Evolutionary conservation across 2,329 filamentous ascomycete species (phyloP), one percentile per base, ranked within the genome.

Genomic region (Xylariales sp.): DNA sequence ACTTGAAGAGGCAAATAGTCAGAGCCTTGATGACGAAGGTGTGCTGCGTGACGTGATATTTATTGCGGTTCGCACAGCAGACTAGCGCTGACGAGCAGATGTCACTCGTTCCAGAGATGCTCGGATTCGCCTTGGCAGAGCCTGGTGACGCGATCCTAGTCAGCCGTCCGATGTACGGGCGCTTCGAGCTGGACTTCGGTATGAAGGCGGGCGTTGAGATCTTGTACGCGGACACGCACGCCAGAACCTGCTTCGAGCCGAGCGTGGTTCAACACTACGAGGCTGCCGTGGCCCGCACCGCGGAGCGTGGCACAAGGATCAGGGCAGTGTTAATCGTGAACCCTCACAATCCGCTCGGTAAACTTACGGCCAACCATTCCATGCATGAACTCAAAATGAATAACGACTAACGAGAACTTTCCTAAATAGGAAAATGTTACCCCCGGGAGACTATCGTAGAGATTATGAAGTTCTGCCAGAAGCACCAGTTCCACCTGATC

Each of bases 401-500:
- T n/a, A n/a, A n/a, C n/a, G n/a, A n/a, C n/a, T n/a, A n/a, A n/a
- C n/a, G n/a, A n/a, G n/a, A n/a, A n/a, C n/a, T n/a, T n/a, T n/a
- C n/a, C n/a, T n/a, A n/a, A n/a, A n/a, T n/a, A n/a, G 29, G 29
- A 7, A 30, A 15, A 16, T 73, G 68, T 48, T 74, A 74, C 42
- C 55, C 67, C 2, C 54, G 54, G n/a, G 52, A 60, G 5, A 63
- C 63, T 0, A 48, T 77, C 4, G 41, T 67, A 1, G 56, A 54
- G 6, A 53, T 74, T 16, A 65, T 78, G 61, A 47, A 51, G 3
- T 63, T 79, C 37, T 78, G 74, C 44, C 57, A 72, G 37, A 62
- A 60, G 28, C 60, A 76, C 42, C 46, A 54, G 4, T 55, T 80
- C 4, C 74, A 80, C 42, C 57, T 79, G 31, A 65, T 80, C 46